Base-by-base conservation (phyloP, 164 flowering plant species). In the Aristolochia californica region DNA sequence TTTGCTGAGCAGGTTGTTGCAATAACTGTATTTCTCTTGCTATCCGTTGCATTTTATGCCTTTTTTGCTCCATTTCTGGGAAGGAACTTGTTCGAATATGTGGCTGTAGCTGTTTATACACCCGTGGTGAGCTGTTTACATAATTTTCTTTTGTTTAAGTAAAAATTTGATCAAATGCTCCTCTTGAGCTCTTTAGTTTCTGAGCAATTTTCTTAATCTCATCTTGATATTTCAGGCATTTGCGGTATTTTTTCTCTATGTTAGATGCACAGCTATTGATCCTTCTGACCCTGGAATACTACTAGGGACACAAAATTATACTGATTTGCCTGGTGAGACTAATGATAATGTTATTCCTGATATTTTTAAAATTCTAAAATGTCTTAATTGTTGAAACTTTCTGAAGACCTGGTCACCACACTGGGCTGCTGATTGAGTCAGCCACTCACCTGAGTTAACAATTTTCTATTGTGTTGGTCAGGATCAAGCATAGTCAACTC, bases 61-160 rank as follows among this genome's bases (percentile, higher is more conserved):
- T 88, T 93, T 68, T 93, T 89, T 65, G 94, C 97, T 49, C 97
- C 98, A 43, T 93, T 93, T 71, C 85, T 93, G 56, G 93, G 95
- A 43, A 81, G 74, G 69, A 76, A 74, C 54, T 68, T 85, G 51
- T 93, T 73, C 59, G 87, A 87, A 61, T 85, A 85, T 72, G 74
- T 82, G 30, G 97, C 96, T 17, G 52, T 78, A 48, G 91, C 82
- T 58, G 78, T 85, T 54, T 89, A 93, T 67, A 82, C 98, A 59
- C 65, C 80, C 61, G 69, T 85, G 86, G 98, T 93, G 76, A 67
- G 91, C n/a, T n/a, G n/a, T n/a, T n/a, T n/a, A n/a, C n/a, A n/a
- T n/a, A n/a, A n/a, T n/a, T n/a, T n/a, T n/a, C n/a, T n/a, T n/a
- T n/a, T n/a, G n/a, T n/a, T n/a, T n/a, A n/a, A n/a, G n/a, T n/a